A percentile compares a stretch with the other conserved stretches of the same genome.
Conservation (phyloP, 345 rosid species). For the Jatropha curcas region DNA sequence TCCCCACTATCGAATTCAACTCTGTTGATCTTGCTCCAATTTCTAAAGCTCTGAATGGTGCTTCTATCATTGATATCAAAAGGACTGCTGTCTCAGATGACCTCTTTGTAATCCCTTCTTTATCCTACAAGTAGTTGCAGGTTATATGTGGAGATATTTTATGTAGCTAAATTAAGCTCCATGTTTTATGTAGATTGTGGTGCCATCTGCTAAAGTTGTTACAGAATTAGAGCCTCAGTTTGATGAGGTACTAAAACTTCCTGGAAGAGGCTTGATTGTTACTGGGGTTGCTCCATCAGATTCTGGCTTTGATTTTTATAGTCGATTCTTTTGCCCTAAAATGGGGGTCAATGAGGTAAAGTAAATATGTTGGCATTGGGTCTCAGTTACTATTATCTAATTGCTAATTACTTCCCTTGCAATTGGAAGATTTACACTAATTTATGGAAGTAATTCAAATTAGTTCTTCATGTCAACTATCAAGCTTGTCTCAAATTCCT, state of each 20-base stretch:
- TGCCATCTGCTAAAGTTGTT: conserved; percentile 63
- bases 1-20: conserved; percentile 37
- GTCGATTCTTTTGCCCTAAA: conserved; percentile 71
- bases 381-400: not conserved
- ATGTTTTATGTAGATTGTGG: conserved; percentile 46
- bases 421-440: not conserved
- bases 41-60: conserved; percentile 51
- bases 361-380: conserved; percentile 24
- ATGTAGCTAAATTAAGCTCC: not conserved
- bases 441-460: not conserved
- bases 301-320: conserved; percentile 60
- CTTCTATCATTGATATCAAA: conserved; percentile 51
- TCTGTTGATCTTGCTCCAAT: conserved; percentile 32
- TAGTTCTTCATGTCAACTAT: not conserved
- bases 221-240: conserved; percentile 47
- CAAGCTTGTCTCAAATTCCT: not conserved
- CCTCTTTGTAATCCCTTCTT: conserved; percentile 44
- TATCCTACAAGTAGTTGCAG: not conserved
- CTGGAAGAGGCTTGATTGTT: conserved; percentile 59
- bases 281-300: conserved; percentile 52
- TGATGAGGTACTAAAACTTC: conserved; percentile 50
- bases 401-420: not conserved
- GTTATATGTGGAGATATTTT: not conserved
- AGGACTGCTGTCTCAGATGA: conserved; percentile 38
- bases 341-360: conserved; percentile 64